These are phyloP conservation scores for Podila epigama DNA, from an alignment of 192 early-diverging fungal genomes.

Conservation along the genomic window DNA sequence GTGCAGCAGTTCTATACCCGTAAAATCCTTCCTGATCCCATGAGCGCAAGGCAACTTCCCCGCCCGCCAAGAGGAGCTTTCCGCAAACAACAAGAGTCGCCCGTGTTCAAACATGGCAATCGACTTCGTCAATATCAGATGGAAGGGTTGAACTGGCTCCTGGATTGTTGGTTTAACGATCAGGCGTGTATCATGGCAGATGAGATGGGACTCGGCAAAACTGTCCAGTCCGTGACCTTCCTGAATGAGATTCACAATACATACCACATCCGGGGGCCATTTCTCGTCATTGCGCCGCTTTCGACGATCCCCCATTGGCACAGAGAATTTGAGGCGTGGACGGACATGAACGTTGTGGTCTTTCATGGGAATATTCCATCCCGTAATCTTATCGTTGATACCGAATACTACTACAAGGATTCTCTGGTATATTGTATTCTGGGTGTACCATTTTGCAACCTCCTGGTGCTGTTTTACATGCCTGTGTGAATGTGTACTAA, in stretches of 20 bases:
- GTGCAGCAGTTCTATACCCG: conserved; percentile 72
- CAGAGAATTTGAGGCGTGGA: conserved; percentile 37
- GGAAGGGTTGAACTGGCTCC: conserved; percentile 85
- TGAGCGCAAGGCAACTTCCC: conserved; percentile 22
- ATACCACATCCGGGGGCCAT: conserved; percentile 73
- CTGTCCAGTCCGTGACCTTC: conserved; percentile 79
- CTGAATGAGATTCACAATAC: conserved; percentile 70
- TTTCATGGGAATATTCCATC: conserved; percentile 72
- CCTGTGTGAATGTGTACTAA: no score
- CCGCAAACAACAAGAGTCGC: conserved; percentile 52
- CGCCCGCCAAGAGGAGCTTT: conserved; percentile 19
- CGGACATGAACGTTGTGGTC: conserved; percentile 45
- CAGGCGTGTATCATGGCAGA: conserved; percentile 91
- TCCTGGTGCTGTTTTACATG: not conserved
- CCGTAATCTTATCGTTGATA: conserved; percentile 80
- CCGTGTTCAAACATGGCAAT: conserved; percentile 70
- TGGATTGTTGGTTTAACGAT: conserved; percentile 77
- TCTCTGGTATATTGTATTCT: conserved; percentile 9
- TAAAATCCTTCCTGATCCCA: conserved; percentile 61
- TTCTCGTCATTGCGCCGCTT: conserved; percentile 68
- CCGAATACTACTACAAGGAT: conserved; percentile 68
- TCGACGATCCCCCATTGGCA: conserved; percentile 71
- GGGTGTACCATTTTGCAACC: conserved; percentile 46
- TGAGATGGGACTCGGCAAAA: conserved; percentile 94
- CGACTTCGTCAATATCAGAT: conserved; percentile 74